Evolutionary conservation across 176 grass and related monocot species (phyloP).

Genomic region (Typha latifolia): DNA sequence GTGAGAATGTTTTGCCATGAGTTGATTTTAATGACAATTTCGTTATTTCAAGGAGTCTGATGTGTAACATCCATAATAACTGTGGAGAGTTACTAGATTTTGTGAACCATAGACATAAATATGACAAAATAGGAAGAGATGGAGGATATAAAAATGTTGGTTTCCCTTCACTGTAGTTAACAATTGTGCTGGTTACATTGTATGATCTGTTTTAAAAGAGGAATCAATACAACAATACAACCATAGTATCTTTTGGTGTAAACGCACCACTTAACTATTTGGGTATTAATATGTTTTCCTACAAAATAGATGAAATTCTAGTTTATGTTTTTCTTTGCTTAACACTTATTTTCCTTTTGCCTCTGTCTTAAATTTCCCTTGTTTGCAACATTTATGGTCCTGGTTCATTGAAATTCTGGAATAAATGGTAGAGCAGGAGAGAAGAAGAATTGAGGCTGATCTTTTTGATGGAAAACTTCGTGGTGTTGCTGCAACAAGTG

Average conservation of each 20-base stretch:
- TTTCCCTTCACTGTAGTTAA: too few species aligned
- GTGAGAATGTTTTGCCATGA: background rate
- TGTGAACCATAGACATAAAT: too few species aligned
- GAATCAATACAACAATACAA: too few species aligned
- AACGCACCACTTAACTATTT: background rate
- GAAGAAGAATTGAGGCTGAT: slow-evolving; percentile 86
- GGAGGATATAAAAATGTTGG: too few species aligned
- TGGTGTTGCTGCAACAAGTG: slow-evolving; percentile 90
- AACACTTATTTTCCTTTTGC: background rate
- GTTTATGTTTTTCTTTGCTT: background rate
- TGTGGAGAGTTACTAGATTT: too few species aligned
- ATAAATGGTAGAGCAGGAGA: slow-evolving; percentile 45
- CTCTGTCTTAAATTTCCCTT: background rate
- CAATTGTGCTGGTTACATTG: too few species aligned
- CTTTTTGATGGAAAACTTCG: slow-evolving; percentile 69
- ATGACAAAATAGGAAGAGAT: too few species aligned
- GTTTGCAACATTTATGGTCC: background rate
- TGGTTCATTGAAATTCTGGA: background rate
- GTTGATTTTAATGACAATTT: too few species aligned
- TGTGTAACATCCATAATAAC: too few species aligned
- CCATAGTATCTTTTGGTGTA: too few species aligned
- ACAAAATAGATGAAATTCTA: background rate
- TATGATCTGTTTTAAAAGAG: too few species aligned
- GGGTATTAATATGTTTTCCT: background rate
- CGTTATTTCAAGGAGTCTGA: too few species aligned